phyloP scores from a whole-genome alignment of 2,329 filamentous ascomycete species.

The Claviceps spartinae region DNA sequence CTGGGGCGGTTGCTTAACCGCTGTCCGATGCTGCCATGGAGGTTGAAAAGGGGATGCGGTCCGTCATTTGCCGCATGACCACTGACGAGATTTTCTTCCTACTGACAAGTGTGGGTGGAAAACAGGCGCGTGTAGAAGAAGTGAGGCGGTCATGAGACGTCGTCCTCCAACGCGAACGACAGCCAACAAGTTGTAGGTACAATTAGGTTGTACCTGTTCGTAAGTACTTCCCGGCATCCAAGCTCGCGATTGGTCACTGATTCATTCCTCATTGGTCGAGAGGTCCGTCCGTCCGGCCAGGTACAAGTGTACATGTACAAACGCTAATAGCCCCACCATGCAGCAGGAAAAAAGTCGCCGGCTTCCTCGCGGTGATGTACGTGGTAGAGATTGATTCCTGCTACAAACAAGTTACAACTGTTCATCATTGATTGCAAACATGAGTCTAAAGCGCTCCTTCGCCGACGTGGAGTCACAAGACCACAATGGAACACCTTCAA shows the following conservation, averaged over 20 bases:
- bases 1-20: constrained; percentile 1
- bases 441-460: constrained; percentile 20
- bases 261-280: too few relatives aligned
- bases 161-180: too few relatives aligned
- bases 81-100: neutral
- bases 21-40: constrained; percentile 6
- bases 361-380: neutral
- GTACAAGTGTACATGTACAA: neutral
- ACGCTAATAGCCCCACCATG: neutral
- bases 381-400: too few relatives aligned
- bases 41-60: neutral
- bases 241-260: too few relatives aligned
- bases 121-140: neutral
- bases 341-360: neutral
- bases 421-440: constrained; percentile 4
- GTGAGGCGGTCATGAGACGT: neutral
- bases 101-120: neutral
- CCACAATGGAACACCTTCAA: neutral
- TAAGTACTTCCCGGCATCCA: too few relatives aligned
- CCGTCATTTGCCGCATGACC: constrained; percentile 3
- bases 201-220: too few relatives aligned
- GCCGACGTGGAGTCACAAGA: constrained; percentile 14
- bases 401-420: neutral
- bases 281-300: too few relatives aligned
- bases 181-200: too few relatives aligned